Base-by-base conservation (phyloP, 495 filamentous ascomycete species). In the Aspergillus nanangensis region DNA sequence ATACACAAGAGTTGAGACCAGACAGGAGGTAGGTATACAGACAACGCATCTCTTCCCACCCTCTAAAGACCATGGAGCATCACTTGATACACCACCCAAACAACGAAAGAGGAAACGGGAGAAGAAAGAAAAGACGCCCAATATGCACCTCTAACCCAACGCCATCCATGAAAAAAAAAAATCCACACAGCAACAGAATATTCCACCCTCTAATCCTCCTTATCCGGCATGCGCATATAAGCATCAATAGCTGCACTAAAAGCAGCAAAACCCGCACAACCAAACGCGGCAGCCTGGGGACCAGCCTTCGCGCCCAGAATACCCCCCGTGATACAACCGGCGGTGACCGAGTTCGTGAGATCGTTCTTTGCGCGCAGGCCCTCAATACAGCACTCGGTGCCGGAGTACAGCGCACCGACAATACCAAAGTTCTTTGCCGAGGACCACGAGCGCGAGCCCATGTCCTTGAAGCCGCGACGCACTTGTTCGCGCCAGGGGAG, bases 371-470 rank as follows among this genome's bases (percentile, higher is more conserved):
- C 93, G 8, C 93, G 77, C 47, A 80, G 71, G 0, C 89, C 91
- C 62, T 97, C 94, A 50, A 98, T 91, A 42, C 86, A 88, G 71
- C 93, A 98, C 71, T 98, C 93, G 10, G 91, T 95, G 18, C 93
- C 94, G 13, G 80, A 74, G 69, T 92, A 98, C 8, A 97, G 77
- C 0, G 89, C 86, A 39, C 93, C 93, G 35, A 98, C 84, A 35
- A 86, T 79, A 20, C 87, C 94, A 68, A 98, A 98, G 66, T 95
- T 96, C 71, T 94, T 94, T 14, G 90, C 93, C 5, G 84, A 87
- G 57, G 83, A 86, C 68, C 74, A 93, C 13, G 87, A 87, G 9
- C 91, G 81, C 34, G 75, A 54, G 38, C 91, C 91, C 90, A 97
- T 96, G 65, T 98, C 93, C 55, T 84, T 88, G 73, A 98, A 91